These are phyloP conservation scores for Camellia lanceoleosa DNA, from an alignment of 148 eudicot species.

Conservation along the genomic window DNA sequence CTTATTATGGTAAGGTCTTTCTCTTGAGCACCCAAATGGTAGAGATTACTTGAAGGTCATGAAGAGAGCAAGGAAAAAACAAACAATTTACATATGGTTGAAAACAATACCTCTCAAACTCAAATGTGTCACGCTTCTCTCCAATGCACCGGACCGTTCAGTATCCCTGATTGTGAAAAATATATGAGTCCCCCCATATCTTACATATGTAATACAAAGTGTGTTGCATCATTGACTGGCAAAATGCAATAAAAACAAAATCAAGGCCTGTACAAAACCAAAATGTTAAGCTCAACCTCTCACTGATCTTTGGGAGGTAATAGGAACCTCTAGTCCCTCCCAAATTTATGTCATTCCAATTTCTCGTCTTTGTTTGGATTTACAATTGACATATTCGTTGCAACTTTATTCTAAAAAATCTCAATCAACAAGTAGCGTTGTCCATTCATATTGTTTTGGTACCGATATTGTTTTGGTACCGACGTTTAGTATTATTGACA, in stretches of 20 bases:
- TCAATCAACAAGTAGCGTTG: neutral
- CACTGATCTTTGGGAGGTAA: neutral
- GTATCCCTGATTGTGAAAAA: too few relatives aligned
- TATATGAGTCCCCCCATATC: too few relatives aligned
- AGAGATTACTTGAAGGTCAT: neutral
- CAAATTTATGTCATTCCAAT: neutral
- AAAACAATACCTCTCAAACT: neutral
- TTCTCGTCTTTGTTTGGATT: neutral
- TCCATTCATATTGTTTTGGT: too few relatives aligned
- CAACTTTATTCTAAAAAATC: neutral
- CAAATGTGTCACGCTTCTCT: too few relatives aligned
- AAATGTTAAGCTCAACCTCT: neutral
- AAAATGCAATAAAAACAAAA: slow-evolving; percentile 2
- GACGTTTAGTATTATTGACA: too few relatives aligned
- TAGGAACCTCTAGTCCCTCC: neutral
- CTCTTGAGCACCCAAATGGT: neutral
- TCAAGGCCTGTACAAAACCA: neutral
- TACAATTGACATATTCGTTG: neutral
- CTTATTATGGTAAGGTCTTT: neutral
- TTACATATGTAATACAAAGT: neutral
- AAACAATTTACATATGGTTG: too few relatives aligned
- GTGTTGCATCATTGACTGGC: neutral
- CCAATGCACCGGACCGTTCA: too few relatives aligned
- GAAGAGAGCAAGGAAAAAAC: too few relatives aligned
- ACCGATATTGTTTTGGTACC: too few relatives aligned